These are phyloP conservation scores for Phytophthora megakarya DNA, from an alignment of 352 stramenopile genomes.

Conservation along the genomic window DNA sequence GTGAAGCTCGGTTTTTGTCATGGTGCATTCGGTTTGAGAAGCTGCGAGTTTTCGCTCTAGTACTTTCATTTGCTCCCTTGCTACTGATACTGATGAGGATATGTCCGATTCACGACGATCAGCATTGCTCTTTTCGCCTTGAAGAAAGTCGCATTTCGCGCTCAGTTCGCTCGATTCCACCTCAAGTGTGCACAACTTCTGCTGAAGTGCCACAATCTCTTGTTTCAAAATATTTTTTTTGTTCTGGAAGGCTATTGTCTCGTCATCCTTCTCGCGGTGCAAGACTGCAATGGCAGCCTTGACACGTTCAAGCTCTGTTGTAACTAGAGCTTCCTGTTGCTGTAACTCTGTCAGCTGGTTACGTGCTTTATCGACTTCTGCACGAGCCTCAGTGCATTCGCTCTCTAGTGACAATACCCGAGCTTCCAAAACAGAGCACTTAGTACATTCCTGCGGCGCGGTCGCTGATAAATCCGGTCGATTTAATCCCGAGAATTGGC, in stretches of 20 bases:
- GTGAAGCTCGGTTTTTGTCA: slow-evolving; percentile 31
- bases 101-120: slow-evolving; percentile 2
- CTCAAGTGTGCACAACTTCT: slow-evolving; percentile 21
- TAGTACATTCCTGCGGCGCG: slow-evolving; percentile 6
- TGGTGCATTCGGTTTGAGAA: slow-evolving; percentile 20
- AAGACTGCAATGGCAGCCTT: background rate
- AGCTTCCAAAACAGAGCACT: slow-evolving; percentile 23
- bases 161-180: slow-evolving; percentile 16
- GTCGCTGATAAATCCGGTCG: background rate
- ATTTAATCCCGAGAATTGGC: slow-evolving; percentile 10
- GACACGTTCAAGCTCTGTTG: slow-evolving; percentile 10
- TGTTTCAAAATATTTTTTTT: slow-evolving; percentile 22
- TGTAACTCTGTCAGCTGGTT: slow-evolving; percentile 14
- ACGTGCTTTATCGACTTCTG: slow-evolving; percentile 18
- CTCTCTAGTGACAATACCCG: slow-evolving; percentile 22
- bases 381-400: slow-evolving; percentile 10
- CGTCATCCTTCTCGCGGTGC: slow-evolving; percentile 23
- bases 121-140: slow-evolving; percentile 16
- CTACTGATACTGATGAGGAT: slow-evolving; percentile 4
- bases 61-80: slow-evolving; percentile 18
- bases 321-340: slow-evolving; percentile 1
- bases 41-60: slow-evolving; percentile 22
- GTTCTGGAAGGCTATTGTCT: slow-evolving; percentile 9
- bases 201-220: slow-evolving; percentile 18
- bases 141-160: slow-evolving; percentile 16